Evolutionary conservation across 805 yeast genomes (phyloP).

Genomic region (Yamadazyma insecticola): DNA sequence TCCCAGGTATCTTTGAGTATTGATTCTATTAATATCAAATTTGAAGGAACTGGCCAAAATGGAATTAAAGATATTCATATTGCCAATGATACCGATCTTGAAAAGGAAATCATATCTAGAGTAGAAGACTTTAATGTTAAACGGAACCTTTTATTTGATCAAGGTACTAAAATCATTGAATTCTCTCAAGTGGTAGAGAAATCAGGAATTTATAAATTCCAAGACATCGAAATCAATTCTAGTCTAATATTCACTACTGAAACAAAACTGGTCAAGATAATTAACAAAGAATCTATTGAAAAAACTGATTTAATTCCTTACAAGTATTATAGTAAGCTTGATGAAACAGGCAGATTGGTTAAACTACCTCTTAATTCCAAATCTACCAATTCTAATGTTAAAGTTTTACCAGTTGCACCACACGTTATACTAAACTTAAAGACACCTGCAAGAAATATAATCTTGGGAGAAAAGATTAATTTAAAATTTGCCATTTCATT

Average conservation of each 20-base stretch:
- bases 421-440: conserved; percentile 12
- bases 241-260: conserved; percentile 6
- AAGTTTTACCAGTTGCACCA: conserved; percentile 23
- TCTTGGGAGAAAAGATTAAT: conserved; percentile 27
- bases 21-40: too few relatives aligned
- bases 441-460: conserved; percentile 9
- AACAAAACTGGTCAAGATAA: conserved; percentile 1
- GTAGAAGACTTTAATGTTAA: too few relatives aligned
- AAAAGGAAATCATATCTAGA: too few relatives aligned
- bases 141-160: too few relatives aligned
- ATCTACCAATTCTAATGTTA: conserved; percentile 9
- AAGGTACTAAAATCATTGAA: too few relatives aligned
- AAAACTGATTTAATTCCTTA: conserved; percentile 1
- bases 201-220: conserved; percentile 20
- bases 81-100: too few relatives aligned
- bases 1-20: too few relatives aligned
- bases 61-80: too few relatives aligned
- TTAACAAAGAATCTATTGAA: conserved; percentile 7
- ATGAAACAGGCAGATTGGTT: not conserved
- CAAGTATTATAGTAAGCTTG: conserved; percentile 4
- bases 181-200: conserved; percentile 15
- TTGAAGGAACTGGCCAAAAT: too few relatives aligned
- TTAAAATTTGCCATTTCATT: conserved; percentile 18
- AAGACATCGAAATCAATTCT: conserved; percentile 12
- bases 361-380: conserved; percentile 5